A percentile compares a stretch with the other conserved stretches of the same genome.
phyloP scores from a whole-genome alignment of 495 filamentous ascomycete genomes.

The Penicillium maclennaniae region DNA sequence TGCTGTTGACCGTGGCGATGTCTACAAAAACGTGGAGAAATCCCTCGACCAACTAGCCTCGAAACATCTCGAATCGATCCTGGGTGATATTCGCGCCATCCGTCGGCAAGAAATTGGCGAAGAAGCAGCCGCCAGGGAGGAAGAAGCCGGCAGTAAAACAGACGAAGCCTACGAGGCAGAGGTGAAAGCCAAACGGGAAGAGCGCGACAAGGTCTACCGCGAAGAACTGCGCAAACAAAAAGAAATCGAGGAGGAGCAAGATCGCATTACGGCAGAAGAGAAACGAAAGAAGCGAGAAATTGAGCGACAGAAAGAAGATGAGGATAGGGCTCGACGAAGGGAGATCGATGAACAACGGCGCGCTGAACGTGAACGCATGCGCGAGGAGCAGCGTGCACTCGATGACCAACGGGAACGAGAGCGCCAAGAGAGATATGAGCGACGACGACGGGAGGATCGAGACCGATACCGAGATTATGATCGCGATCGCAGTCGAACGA shows the following conservation, averaged over 20 bases:
- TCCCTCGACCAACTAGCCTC: conserved; percentile 67
- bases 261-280: conserved; percentile 59
- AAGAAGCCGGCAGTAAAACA: conserved; percentile 66
- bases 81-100: conserved; percentile 64
- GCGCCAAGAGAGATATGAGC: conserved; percentile 50
- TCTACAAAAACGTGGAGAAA: conserved; percentile 70
- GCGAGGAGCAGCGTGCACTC: conserved; percentile 44
- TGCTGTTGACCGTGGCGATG: conserved; percentile 73
- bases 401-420: conserved; percentile 54
- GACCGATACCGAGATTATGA: conserved; percentile 43
- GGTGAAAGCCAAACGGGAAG: conserved; percentile 60
- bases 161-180: conserved; percentile 77
- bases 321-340: conserved; percentile 48
- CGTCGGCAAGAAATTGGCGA: conserved; percentile 71
- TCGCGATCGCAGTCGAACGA: conserved; percentile 35
- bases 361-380: conserved; percentile 52
- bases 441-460: conserved; percentile 44
- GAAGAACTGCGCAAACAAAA: conserved; percentile 60
- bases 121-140: conserved; percentile 65
- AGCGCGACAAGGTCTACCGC: conserved; percentile 61
- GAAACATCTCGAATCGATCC: conserved; percentile 57
- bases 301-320: conserved; percentile 56
- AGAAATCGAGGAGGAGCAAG: conserved; percentile 64
- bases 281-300: conserved; percentile 62
- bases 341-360: conserved; percentile 53